Evolutionary conservation across 257 asterid genomes (phyloP).

Genomic region (Solanum medicagineum): DNA sequence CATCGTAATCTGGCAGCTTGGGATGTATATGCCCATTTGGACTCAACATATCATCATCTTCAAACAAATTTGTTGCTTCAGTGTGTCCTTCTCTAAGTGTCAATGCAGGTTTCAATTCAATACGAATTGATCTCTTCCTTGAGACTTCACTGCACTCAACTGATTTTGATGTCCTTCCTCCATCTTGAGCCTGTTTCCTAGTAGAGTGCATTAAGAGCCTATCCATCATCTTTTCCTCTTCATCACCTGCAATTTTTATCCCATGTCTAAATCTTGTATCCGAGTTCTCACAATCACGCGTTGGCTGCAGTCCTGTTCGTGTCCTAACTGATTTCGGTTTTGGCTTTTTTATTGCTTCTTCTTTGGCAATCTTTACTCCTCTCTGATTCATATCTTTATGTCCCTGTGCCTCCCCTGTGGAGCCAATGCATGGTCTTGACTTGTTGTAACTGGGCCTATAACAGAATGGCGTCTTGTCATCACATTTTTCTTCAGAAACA

Average conservation of each 20-base stretch:
- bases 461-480: slow-evolving; percentile 3
- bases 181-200: slow-evolving; percentile 14
- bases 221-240: slow-evolving; percentile 50
- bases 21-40: slow-evolving; percentile 50
- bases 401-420: neutral
- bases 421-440: slow-evolving; percentile 1
- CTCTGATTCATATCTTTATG: neutral
- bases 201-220: slow-evolving; percentile 50
- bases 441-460: slow-evolving; percentile 34
- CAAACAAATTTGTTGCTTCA: slow-evolving; percentile 35
- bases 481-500: slow-evolving; percentile 13
- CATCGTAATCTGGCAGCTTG: slow-evolving; percentile 66
- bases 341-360: slow-evolving; percentile 6
- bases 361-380: neutral
- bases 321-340: slow-evolving; percentile 43
- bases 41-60: slow-evolving; percentile 23
- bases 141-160: neutral
- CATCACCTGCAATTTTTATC: slow-evolving; percentile 8
- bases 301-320: neutral
- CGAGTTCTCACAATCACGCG: neutral
- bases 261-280: neutral
- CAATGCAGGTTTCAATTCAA: slow-evolving; percentile 9
- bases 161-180: slow-evolving; percentile 6
- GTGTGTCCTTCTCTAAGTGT: slow-evolving; percentile 20
- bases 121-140: slow-evolving; percentile 30